phyloP scores from a whole-genome alignment of 2,329 filamentous ascomycete genomes.

The Trichoderma polysporum region DNA sequence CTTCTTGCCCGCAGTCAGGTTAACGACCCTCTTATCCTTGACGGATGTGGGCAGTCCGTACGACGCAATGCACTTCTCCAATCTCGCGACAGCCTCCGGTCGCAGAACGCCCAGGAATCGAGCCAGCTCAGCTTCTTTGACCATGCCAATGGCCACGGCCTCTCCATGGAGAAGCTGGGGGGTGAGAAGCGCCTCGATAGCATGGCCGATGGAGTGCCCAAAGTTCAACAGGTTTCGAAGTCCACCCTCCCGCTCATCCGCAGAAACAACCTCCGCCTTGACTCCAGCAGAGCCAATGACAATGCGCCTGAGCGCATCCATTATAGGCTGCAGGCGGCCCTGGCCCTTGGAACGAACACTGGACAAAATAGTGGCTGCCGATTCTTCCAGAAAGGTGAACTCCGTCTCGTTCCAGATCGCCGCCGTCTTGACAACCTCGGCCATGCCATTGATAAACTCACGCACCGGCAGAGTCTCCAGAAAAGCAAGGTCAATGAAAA shows the following conservation, averaged over 20 bases:
- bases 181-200: conserved; percentile 91
- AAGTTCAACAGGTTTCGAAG: conserved; percentile 95
- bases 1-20: conserved; percentile 78
- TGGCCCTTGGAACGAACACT: conserved; percentile 36
- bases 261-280: conserved; percentile 92
- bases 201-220: conserved; percentile 96
- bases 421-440: conserved; percentile 95
- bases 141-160: conserved; percentile 96
- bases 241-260: conserved; percentile 91
- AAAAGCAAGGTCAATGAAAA: conserved; percentile 93
- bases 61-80: conserved; percentile 91
- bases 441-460: conserved; percentile 98
- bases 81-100: conserved; percentile 81
- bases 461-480: conserved; percentile 84
- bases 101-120: conserved; percentile 83
- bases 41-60: conserved; percentile 87
- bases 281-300: conserved; percentile 88
- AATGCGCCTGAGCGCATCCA: conserved; percentile 69
- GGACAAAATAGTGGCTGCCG: conserved; percentile 71
- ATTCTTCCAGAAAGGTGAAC: conserved; percentile 79
- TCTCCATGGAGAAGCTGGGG: conserved; percentile 95
- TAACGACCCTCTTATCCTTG: conserved; percentile 77
- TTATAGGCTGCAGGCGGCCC: conserved; percentile 68
- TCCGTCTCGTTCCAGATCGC: conserved; percentile 92
- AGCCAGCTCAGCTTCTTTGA: conserved; percentile 93